Base-by-base conservation (phyloP, 2,329 filamentous ascomycete genomes). In the Fusarium protoensiforme region DNA sequence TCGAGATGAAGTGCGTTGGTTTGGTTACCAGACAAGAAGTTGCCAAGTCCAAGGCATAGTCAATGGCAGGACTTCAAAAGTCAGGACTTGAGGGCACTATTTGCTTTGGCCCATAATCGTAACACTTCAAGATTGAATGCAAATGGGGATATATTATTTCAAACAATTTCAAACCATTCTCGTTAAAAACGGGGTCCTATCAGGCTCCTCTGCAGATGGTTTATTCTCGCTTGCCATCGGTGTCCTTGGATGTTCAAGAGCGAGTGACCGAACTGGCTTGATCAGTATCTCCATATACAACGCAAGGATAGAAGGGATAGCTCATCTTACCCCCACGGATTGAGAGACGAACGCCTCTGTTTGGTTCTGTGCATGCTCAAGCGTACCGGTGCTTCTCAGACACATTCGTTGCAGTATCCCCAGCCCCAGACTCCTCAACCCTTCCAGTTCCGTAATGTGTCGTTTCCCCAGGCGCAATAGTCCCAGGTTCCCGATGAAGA, bases 401-500 rank as follows among this genome's bases (percentile, higher is more conserved):
- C 9, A 58, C 16, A 11, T 57, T 29, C 2, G 41, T 7, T 2
- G 33, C 60, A 14, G 56, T 22, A 1, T 63, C 13, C 20, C 18
- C 36, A 4, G 11, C 27, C 14, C 35, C 14, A 58, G 61, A n/a
- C 14, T 56, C 59, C 2, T 20, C 48, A n/a, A 67, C 60, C 7
- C 48, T 56, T 20, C 60, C 43, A 11, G 62, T 70, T 18, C 66
- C 70, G 9, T 73, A 73, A 6, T 61, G 60, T 1, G 36, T n/a
- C 6, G 63, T 31, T 10, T 73, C 65, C 0, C 64, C 68, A 5
- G 69, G 67, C 0, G 64, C 10, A 29, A 70, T 38, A 3, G 64
- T 71, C 20, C 67, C 69, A 31, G 69, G 59, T 10, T 73, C 71
- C 6, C 71, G 59, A 6, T 18, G 39, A 3, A 73, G 20, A n/a